Evolutionary conservation across 2,329 filamentous ascomycete species (phyloP), one percentile per base, ranked within the genome.

Genomic region (Alternaria consortialis): DNA sequence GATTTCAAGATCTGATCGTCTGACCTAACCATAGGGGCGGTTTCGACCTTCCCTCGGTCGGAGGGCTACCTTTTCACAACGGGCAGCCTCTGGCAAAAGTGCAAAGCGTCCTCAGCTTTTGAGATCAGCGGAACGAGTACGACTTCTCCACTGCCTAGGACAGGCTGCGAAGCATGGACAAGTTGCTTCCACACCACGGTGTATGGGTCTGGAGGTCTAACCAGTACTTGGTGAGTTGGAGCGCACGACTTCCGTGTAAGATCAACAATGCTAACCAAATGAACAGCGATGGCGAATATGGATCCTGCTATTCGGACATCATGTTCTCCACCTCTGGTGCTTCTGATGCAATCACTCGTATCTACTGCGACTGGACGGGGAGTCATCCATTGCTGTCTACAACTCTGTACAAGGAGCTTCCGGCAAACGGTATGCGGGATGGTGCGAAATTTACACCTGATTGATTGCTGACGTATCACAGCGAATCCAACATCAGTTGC

Each of bases 281-380:
- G 7, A 1, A 29, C 20, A 46, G 53, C 42, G 53, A 47, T 15
- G 53, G 43, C 25, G 43, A 37, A 2, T 53, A 53, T 46, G 43
- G 53, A 9, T 31, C 25, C 13, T 56, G 53, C 29, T 48, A 56
- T 29, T 47, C 53, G 12, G 53, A 56, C 20, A 47, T 56, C 7
- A 56, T 47, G 32, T 29, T 48, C 23, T 40, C 34, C n/a, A 47
- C 53, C 11, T 43, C 29, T 5, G 42, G 53, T 12, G 53, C 42
- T 23, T 27, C 42, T 27, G 43, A 44, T n/a, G 32, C 34, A 5
- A 40, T 23, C 32, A 56, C 53, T 17, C 53, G 53, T 29, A 56
- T 56, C 11, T 56, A 56, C n/a, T 56, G 53, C 32, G 53, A 56
- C 20, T 56, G 53, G 42, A 56, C 53, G 12, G 53, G 42, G n/a